Evolutionary conservation across 2,329 filamentous ascomycete species (phyloP).

Genomic region (Colletotrichum sojae): DNA sequence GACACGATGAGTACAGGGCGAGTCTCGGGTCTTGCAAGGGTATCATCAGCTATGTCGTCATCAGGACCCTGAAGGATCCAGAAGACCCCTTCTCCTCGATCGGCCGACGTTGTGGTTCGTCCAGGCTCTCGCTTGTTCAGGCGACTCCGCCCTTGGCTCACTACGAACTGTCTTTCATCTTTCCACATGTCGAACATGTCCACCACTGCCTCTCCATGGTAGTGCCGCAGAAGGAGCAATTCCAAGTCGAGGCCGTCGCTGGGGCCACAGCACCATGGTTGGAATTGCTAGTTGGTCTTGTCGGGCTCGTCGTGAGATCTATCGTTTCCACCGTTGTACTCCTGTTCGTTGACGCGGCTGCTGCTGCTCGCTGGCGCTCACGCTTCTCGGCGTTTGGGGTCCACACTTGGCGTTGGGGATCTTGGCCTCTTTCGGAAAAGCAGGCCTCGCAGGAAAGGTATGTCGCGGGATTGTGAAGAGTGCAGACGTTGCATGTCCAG

Average conservation of each 20-base stretch:
- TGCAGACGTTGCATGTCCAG: conserved; percentile 71
- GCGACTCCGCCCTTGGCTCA: conserved; percentile 40
- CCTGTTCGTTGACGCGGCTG: conserved; percentile 19
- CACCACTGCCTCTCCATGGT: conserved; percentile 69
- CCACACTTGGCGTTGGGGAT: conserved; percentile 41
- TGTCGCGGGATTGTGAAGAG: conserved; percentile 66
- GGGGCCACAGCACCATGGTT: conserved; percentile 36
- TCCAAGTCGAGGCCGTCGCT: conserved; percentile 58
- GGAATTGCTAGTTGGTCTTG: conserved; percentile 40
- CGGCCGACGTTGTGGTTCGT: conserved; percentile 1
- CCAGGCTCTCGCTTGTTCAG: conserved; percentile 24
- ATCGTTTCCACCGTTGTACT: conserved; percentile 40
- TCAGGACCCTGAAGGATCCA: conserved; percentile 35
- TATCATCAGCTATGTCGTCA: conserved; percentile 36
- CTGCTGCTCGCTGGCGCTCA: conserved; percentile 43
- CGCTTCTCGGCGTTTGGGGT: conserved; percentile 43
- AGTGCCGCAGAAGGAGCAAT: conserved; percentile 66
- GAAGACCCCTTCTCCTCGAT: conserved; percentile 19
- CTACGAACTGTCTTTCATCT: conserved; percentile 65
- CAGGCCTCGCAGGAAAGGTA: conserved; percentile 72
- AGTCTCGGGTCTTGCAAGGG: conserved; percentile 15
- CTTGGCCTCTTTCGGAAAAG: conserved; percentile 48
- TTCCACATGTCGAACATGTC: conserved; percentile 69
- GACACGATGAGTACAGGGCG: conserved; percentile 9
- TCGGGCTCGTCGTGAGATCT: conserved; percentile 53